Percentiles rank a stretch among this genome's conserved stretches.
These are phyloP conservation scores for Francoa sonchifolia DNA, from an alignment of 441 rosid species.

Conservation along the genomic window DNA sequence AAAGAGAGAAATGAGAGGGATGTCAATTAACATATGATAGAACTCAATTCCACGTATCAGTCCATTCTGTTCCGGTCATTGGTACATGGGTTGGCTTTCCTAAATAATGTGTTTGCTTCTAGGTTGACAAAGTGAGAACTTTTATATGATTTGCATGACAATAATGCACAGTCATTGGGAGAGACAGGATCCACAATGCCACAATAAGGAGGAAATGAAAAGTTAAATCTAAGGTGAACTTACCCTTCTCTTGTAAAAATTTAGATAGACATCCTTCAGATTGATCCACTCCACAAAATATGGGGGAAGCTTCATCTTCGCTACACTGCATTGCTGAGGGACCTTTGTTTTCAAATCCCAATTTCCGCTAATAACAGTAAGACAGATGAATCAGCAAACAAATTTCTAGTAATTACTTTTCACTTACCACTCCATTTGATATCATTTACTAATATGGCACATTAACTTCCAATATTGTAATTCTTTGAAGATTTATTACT, in stretches of 20 bases:
- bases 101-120: too few species aligned
- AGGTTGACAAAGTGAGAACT: too few species aligned
- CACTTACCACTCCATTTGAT: too few species aligned
- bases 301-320: conserved; percentile 58
- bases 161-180: background rate
- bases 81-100: background rate
- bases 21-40: too few species aligned
- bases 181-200: background rate
- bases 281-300: conserved; percentile 91
- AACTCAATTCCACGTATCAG: background rate
- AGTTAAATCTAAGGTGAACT: background rate
- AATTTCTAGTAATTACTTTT: too few species aligned
- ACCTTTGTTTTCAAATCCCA: conserved; percentile 93
- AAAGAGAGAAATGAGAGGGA: too few species aligned
- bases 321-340: conserved; percentile 66
- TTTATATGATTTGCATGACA: background rate
- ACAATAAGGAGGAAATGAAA: background rate
- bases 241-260: conserved; percentile 55
- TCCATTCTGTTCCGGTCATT: too few species aligned
- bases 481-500: too few species aligned
- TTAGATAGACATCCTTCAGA: conserved; percentile 68
- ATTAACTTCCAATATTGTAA: too few species aligned
- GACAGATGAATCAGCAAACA: too few species aligned
- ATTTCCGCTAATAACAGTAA: conserved; percentile 48
- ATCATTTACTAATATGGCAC: background rate